Evolutionary conservation across 1,284 basidiomycete genomes (phyloP).

Genomic region (Mixia osmundae): DNA sequence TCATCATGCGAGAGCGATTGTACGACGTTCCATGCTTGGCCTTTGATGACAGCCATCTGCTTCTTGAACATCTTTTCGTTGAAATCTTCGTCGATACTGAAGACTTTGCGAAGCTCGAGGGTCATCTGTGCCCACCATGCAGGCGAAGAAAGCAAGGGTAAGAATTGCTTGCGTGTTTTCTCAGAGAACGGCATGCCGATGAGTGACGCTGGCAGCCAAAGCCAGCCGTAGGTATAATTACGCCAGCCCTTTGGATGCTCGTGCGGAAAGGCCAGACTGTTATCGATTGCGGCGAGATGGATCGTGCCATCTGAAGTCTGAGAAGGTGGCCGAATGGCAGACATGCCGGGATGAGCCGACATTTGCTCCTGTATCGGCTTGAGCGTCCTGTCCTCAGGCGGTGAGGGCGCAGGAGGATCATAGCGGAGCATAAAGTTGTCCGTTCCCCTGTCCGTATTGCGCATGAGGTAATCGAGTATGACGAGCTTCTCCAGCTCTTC

Average conservation of each 20-base stretch:
- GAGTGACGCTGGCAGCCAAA: slow-evolving; percentile 61
- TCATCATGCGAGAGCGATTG: slow-evolving; percentile 51
- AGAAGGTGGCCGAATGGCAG: background rate
- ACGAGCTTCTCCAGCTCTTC: slow-evolving; percentile 68
- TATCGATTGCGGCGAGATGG: slow-evolving; percentile 71
- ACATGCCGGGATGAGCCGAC: background rate
- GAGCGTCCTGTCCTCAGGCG: background rate
- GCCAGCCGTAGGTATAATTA: slow-evolving; percentile 74
- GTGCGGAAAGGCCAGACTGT: slow-evolving; percentile 59
- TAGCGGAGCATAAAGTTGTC: slow-evolving; percentile 24
- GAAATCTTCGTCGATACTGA: slow-evolving; percentile 48
- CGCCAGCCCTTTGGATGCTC: slow-evolving; percentile 61
- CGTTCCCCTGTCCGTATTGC: slow-evolving; percentile 22
- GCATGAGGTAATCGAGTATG: slow-evolving; percentile 31
- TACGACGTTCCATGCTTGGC: slow-evolving; percentile 73
- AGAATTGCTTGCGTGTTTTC: slow-evolving; percentile 52
- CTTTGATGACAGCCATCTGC: slow-evolving; percentile 72
- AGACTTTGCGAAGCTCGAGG: slow-evolving; percentile 46
- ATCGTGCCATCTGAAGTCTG: too few relatives aligned
- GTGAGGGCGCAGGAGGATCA: background rate
- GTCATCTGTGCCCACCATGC: slow-evolving; percentile 77
- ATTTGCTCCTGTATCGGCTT: background rate
- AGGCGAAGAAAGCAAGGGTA: slow-evolving; percentile 56
- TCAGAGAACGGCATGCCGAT: slow-evolving; percentile 61
- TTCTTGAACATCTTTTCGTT: slow-evolving; percentile 30